Percentiles rank a stretch among this genome's conserved stretches.
Conservation (phyloP, 306 rosid species). For the Glycine latifolia region DNA sequence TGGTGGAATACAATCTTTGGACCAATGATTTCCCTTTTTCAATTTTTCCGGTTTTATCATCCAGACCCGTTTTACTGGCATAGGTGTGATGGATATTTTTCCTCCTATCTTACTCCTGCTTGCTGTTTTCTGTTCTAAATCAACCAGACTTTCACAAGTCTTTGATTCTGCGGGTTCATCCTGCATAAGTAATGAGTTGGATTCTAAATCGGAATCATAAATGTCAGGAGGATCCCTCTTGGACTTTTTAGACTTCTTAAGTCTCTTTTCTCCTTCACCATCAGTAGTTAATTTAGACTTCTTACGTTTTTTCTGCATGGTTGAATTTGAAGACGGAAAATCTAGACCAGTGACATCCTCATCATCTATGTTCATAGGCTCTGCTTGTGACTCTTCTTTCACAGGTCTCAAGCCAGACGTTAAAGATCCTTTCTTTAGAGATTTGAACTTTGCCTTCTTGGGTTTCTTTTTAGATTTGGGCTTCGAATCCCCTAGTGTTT, state of each 20-base stretch:
- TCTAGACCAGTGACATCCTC: constrained; percentile 58
- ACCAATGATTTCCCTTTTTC: constrained; percentile 85
- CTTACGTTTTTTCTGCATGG: constrained; percentile 76
- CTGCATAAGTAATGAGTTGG: constrained; percentile 61
- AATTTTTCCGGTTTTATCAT: constrained; percentile 87
- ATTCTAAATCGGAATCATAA: constrained; percentile 69
- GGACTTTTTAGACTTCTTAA: constrained; percentile 81
- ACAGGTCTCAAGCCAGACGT: constrained; percentile 69
- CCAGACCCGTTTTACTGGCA: constrained; percentile 86
- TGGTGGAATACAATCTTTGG: constrained; percentile 86
- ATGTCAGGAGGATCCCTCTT: constrained; percentile 67
- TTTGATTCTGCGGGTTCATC: constrained; percentile 65
- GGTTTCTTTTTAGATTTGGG: constrained; percentile 87
- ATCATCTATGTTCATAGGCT: constrained; percentile 74
- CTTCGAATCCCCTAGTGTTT: constrained; percentile 62
- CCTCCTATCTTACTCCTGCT: constrained; percentile 89
- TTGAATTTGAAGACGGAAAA: constrained; percentile 61
- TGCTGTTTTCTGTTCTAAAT: constrained; percentile 69
- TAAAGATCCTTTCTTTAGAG: constrained; percentile 87
- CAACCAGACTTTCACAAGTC: constrained; percentile 60
- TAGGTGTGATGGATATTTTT: constrained; percentile 82
- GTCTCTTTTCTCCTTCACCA: constrained; percentile 63
- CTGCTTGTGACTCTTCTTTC: constrained; percentile 66
- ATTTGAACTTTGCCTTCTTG: constrained; percentile 91
- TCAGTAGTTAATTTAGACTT: constrained; percentile 57